Base-by-base conservation (phyloP, 768 basidiomycete species). In the Dacryopinax primogenitus region DNA sequence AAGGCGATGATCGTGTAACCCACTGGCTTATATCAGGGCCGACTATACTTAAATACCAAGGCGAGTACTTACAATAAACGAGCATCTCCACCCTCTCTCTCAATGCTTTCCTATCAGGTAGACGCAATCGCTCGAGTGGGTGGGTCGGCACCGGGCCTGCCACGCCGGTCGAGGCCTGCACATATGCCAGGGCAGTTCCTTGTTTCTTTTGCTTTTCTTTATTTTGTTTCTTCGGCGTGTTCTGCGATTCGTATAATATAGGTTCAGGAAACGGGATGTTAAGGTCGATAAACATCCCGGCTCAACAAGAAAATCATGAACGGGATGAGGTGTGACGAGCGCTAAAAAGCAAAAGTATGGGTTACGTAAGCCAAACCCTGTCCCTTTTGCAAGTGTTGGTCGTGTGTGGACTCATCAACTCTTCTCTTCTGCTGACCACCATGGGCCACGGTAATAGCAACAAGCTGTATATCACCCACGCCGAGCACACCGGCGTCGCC, bases 401-500 rank as follows among this genome's bases (percentile, higher is more conserved):
- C 62, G 33, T 23, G 34, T 34, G 21, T 34, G 33, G 34, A 35
- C 34, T 63, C 33, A 21, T 34, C 9, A 11, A 13, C 13, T 62
- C 23, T 35, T 34, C 12, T 7, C 62, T 34, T 36, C 62, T n/a
- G n/a, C n/a, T n/a, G n/a, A 21, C 34, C 4, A 62, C 28, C 30
- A 72, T 70, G 72, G 72, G 90, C 62, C 89, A 92, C 78, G 90
- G 90, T 73, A 67, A 68, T 28, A 70, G 67, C 47, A 80, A 87
- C 80, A 91, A 91, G 74, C 77, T 92, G 32, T 92, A 92, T 73
- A 88, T 93, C 72, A 93, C 90, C 1, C 90, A 92, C 72, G 85
- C 88, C 26, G 90, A 93, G 73, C 91, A 92, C 72, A 79, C 88
- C 6, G 90, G 90, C 44, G 77, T 83, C 41, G 81, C 87, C 26